Conservation (phyloP, 1,284 basidiomycete species). For the Puccinia polysora region DNA sequence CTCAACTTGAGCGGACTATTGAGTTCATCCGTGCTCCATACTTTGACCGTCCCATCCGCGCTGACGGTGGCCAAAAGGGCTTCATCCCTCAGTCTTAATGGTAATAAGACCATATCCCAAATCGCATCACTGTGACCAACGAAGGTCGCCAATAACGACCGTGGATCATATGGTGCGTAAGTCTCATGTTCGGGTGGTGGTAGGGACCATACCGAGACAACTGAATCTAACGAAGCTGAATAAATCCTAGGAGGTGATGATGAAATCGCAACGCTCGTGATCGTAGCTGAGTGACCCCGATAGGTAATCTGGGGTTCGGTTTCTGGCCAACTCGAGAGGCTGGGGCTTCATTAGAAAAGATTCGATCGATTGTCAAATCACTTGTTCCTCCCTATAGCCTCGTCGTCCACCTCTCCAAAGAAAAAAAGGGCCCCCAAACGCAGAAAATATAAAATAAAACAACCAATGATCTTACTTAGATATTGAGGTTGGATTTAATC, state of each 20-base stretch:
- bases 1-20: constrained; percentile 62
- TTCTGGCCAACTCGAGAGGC: constrained; percentile 56
- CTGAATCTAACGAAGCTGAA: constrained; percentile 86
- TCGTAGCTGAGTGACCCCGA: constrained; percentile 85
- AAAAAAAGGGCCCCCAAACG: constrained; percentile 41
- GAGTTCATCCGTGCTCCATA: constrained; percentile 69
- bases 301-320: constrained; percentile 85
- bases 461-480: constrained; percentile 41
- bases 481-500: constrained; percentile 56
- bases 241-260: constrained; percentile 71
- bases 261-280: constrained; percentile 82
- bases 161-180: constrained; percentile 81
- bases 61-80: constrained; percentile 77
- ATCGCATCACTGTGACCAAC: constrained; percentile 90
- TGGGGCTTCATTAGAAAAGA: constrained; percentile 48
- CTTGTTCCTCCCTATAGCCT: constrained; percentile 50
- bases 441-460: constrained; percentile 40
- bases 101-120: constrained; percentile 73
- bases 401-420: constrained; percentile 45
- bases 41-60: constrained; percentile 83
- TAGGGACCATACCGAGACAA: constrained; percentile 83
- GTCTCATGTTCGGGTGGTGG: constrained; percentile 64
- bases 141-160: constrained; percentile 69
- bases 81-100: constrained; percentile 65
- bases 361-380: constrained; percentile 60